These are phyloP conservation scores for Auriscalpium orientale DNA, from an alignment of 768 basidiomycete genomes.

Conservation along the genomic window DNA sequence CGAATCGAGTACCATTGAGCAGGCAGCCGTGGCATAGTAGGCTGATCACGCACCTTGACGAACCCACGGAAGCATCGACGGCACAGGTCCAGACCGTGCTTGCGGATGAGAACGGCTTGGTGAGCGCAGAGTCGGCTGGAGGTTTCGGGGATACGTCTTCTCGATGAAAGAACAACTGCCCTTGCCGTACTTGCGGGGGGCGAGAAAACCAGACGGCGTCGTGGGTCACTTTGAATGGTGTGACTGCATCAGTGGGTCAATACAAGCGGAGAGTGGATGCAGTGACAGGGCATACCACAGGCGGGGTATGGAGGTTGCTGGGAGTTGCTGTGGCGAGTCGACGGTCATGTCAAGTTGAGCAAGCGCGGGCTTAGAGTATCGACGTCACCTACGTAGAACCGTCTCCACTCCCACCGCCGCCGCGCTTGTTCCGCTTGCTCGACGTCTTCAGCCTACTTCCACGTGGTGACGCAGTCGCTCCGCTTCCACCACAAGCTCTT, in stretches of 20 bases:
- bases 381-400: too few species aligned
- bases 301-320: too few species aligned
- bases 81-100: conserved; percentile 95
- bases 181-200: conserved; percentile 91
- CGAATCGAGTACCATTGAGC: too few species aligned
- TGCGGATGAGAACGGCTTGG: conserved; percentile 95
- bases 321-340: too few species aligned
- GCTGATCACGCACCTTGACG: conserved; percentile 62
- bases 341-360: too few species aligned
- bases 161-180: conserved; percentile 51
- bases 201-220: conserved; percentile 97
- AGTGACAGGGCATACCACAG: not conserved
- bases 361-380: too few species aligned
- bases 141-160: not conserved
- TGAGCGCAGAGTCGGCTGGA: conserved; percentile 90
- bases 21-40: too few species aligned
- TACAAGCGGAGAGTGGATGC: not conserved
- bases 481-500: too few species aligned
- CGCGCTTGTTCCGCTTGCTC: too few species aligned
- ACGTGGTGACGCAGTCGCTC: too few species aligned
- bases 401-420: too few species aligned
- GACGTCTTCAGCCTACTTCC: too few species aligned
- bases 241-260: not conserved
- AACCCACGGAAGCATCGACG: conserved; percentile 99
- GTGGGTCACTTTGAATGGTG: conserved; percentile 76